These are phyloP conservation scores for Solanum rostratum DNA, from an alignment of 257 asterid genomes.

Conservation along the genomic window DNA sequence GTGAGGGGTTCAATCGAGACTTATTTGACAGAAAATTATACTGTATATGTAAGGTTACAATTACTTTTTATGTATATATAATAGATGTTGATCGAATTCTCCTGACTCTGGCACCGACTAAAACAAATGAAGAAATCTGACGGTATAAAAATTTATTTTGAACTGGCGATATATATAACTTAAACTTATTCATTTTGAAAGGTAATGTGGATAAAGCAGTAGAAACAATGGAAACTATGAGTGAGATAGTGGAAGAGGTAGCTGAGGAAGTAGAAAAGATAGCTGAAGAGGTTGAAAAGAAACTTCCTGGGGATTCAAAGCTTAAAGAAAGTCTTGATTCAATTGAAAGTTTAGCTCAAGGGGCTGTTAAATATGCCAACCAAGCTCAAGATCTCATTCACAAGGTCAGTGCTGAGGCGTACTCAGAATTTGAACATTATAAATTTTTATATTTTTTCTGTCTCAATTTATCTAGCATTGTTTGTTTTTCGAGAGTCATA, in stretches of 20 bases:
- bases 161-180: not conserved
- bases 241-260: slow-evolving; percentile 41
- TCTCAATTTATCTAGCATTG: too few species aligned
- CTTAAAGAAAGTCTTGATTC: slow-evolving; percentile 24
- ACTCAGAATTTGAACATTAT: not conserved
- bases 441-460: not conserved
- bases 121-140: not conserved
- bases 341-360: slow-evolving; percentile 30
- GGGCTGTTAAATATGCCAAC: slow-evolving; percentile 30
- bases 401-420: slow-evolving; percentile 13
- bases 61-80: not conserved
- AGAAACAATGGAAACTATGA: slow-evolving; percentile 32
- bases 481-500: too few species aligned
- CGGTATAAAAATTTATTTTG: not conserved
- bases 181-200: not conserved
- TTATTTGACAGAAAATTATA: not conserved
- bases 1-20: not conserved
- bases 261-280: slow-evolving; percentile 43
- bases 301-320: slow-evolving; percentile 47
- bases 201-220: slow-evolving; percentile 25
- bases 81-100: not conserved
- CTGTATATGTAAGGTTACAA: not conserved
- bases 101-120: not conserved
- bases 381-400: slow-evolving; percentile 32
- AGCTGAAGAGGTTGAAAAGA: slow-evolving; percentile 31